Base-by-base conservation (phyloP, 169 alveolate species). In the Plasmodium gallinaceum region DNA sequence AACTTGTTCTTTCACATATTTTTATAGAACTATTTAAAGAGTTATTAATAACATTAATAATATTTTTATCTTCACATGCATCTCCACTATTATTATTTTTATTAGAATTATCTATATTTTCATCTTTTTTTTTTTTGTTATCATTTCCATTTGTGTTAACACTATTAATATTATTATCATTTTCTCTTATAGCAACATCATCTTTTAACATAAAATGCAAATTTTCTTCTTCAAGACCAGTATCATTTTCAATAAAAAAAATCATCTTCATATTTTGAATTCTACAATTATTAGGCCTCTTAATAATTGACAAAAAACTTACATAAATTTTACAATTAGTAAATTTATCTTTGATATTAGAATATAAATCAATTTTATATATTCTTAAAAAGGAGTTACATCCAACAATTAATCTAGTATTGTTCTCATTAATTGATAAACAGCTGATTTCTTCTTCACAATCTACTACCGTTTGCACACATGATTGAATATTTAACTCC, bases 391-490 rank as follows among this genome's bases (percentile, higher is more conserved):
- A 45, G 8, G 54, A 22, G 54, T 20, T 45, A 62, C 93, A 86
- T 18, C 76, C 93, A 32, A 57, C 73, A 20, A 75, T 75, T 88
- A 88, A 60, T 51, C 90, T 69, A 7, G 88, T 88, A 24, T 68
- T 75, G 6, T 60, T 88, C 10, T 88, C 70, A 42, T 74, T 75
- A 6, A 93, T 74, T 12, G 94, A 89, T 20, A 93, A 70, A n/a
- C 94, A 76, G 70, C 88, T 94, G 18, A 94, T 89, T 62, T 94
- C 97, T 18, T 95, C 95, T 43, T 94, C 94, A 54, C 94, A 93
- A 57, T 93, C 95, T 16, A 95, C 94, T n/a, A 94, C 89, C 2
- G 97, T 96, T 68, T 96, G 97, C 5, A 96, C 94, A 85, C 98
- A 96, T 37, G 93, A 65, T 89, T 96, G 97, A 24, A 95, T 88